Evolutionary conservation across 306 rosid genomes (phyloP), one percentile per base, ranked within the genome.

Genomic region (Medicago arabica): DNA sequence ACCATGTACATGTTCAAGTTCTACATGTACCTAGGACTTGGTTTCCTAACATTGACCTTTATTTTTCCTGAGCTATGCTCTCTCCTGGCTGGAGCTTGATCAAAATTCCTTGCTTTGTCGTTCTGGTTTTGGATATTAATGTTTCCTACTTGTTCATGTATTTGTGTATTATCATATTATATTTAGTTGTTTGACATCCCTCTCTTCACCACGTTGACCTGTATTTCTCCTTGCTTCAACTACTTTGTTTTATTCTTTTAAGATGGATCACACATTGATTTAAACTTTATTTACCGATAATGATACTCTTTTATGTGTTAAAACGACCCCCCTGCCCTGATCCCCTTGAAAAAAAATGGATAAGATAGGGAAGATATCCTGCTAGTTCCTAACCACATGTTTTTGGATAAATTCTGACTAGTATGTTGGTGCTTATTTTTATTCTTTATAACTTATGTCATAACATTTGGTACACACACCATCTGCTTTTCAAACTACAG

Each of bases 111-210:
- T 49, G 39, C 72, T 75, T 75, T 15, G 15, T 64, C 13, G 71
- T 18, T 11, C 40, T 68, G 75, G 64, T 69, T 51, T 70, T 47
- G 71, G 41, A 18, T 67, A 40, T 16, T 46, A 54, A 38, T 75
- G 41, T n/a, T 59, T 69, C 51, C 38, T 49, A 49, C 31, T 36
- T 70, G 64, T 62, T 25, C 16, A 39, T 40, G 12, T 44, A 25
- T 69, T 2, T 18, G n/a, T 43, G 43, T 65, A 19, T 25, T 72
- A 54, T 19, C 9, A 16, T 39, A 63, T 19, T 15, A 16, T 39
- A 63, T 31, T 64, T 50, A 39, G 60, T 54, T 79, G 57, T 23
- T 61, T 70, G 77, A 62, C 38, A 47, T 51, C 72, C 64, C 53
- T 66, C 44, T 51, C 78, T 72, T 64, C 40, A 71, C 49, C 41